Base-by-base conservation (phyloP, 331 rosid genomes). In the Spiraea crenata region DNA sequence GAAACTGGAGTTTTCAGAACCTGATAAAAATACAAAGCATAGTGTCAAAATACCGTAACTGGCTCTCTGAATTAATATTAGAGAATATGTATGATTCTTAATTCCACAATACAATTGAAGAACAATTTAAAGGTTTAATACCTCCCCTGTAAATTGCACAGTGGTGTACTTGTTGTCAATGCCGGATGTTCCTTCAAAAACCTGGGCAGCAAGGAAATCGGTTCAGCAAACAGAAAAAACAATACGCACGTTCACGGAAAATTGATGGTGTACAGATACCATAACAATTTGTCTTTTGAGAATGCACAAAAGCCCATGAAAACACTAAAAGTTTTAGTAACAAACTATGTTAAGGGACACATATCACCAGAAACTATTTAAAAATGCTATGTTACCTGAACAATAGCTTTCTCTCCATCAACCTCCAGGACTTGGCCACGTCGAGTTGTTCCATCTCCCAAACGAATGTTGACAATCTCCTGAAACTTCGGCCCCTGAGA, bases 371-470 rank as follows among this genome's bases (percentile, higher is more conserved):
- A 48, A 63, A 47, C 48, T 19, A 60, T 20, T 11, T 55, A 59
- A 42, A 8, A 63, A 16, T 15, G 48, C 50, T 16, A 42, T 47
- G 45, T 54, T 57, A 95, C 99, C 99, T 95, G 99, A 60, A 95
- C 92, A 79, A 95, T 96, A 80, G 99, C 99, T 82, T 84, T 95
- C 82, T 95, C 96, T 7, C 99, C 99, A 78, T 95, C 99, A 76
- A 95, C 99, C 82, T 95, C 99, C 12, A 95, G 88, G 74, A 95
- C 99, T 82, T 95, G 99, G 39, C 99, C 99, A 61, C 99, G 99
- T 6, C 96, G 74, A 54, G 80, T 86, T 70, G 87, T 74, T 81
- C 99, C 99, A 75, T 95, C 99, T 63, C 99, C 99, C 77, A 95
- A 81, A 61, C 96, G 98, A 78, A 95, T 95, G 63, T 95, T 95